These are phyloP conservation scores for Xylaria grammica DNA, from an alignment of 495 filamentous ascomycete genomes.

Conservation along the genomic window DNA sequence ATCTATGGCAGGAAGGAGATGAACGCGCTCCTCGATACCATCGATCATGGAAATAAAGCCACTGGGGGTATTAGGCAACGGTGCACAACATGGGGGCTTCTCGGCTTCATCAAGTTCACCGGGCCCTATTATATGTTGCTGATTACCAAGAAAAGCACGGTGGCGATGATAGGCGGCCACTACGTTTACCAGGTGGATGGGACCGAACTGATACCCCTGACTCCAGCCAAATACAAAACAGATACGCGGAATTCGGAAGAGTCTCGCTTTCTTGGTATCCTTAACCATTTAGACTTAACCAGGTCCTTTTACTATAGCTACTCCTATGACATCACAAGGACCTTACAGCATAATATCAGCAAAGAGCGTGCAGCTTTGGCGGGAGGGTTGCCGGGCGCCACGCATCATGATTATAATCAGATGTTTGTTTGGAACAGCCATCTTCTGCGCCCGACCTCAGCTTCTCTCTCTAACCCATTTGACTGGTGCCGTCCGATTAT, in stretches of 20 bases:
- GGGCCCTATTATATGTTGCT: constrained; percentile 97
- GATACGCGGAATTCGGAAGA: constrained; percentile 87
- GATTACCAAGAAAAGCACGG: constrained; percentile 93
- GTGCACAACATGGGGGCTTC: constrained; percentile 89
- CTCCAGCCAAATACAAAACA: constrained; percentile 69
- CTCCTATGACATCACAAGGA: constrained; percentile 93
- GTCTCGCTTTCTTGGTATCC: constrained; percentile 82
- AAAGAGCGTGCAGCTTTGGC: constrained; percentile 73
- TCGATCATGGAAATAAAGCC: constrained; percentile 93
- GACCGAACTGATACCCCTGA: constrained; percentile 91
- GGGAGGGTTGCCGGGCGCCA: constrained; percentile 62
- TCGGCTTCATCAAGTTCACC: constrained; percentile 95
- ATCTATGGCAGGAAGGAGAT: constrained; percentile 93
- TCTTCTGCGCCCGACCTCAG: constrained; percentile 76
- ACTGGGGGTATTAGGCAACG: constrained; percentile 90
- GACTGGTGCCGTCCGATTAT: constrained; percentile 98
- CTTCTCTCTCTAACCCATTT: constrained; percentile 74
- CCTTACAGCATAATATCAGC: constrained; percentile 90
- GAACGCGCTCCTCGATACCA: constrained; percentile 87
- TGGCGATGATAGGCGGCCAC: constrained; percentile 94
- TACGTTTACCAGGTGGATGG: constrained; percentile 94
- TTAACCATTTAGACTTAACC: constrained; percentile 88
- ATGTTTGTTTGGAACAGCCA: constrained; percentile 99
- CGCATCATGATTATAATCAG: constrained; percentile 74
- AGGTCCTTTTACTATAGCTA: constrained; percentile 98